Conservation (phyloP, 495 filamentous ascomycete species). For the Trichoderma parareesei region DNA sequence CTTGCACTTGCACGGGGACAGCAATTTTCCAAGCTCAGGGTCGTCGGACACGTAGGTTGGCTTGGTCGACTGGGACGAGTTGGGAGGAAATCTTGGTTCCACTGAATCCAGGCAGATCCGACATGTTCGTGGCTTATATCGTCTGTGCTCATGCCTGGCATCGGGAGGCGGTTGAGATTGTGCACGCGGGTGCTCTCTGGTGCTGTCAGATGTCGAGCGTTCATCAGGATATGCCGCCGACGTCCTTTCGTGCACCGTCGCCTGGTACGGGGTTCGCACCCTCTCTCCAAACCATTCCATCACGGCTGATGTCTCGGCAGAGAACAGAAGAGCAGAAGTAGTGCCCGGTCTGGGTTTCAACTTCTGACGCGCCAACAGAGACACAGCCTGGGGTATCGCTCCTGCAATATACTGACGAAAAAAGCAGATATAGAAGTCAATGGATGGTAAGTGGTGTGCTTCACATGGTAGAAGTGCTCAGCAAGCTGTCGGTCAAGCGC, state of each 20-base stretch:
- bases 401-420: neutral
- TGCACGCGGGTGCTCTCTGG: neutral
- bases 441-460: neutral
- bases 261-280: neutral
- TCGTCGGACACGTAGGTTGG: conserved; percentile 70
- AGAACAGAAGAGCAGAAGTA: neutral
- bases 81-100: conserved; percentile 63
- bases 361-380: neutral
- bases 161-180: conserved; percentile 15
- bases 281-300: conserved; percentile 6
- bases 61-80: conserved; percentile 52
- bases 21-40: conserved; percentile 68
- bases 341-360: neutral
- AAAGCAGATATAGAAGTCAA: neutral
- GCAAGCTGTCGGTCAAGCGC: neutral
- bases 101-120: conserved; percentile 90
- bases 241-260: neutral
- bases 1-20: conserved; percentile 89
- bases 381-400: neutral
- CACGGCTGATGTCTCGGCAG: neutral
- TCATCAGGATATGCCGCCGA: neutral
- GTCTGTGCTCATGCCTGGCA: conserved; percentile 35
- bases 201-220: neutral
- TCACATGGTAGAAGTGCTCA: neutral
- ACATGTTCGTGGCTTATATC: conserved; percentile 40